Evolutionary conservation across 352 stramenopile genomes (phyloP).

Genomic region (Globisporangium alternatum): DNA sequence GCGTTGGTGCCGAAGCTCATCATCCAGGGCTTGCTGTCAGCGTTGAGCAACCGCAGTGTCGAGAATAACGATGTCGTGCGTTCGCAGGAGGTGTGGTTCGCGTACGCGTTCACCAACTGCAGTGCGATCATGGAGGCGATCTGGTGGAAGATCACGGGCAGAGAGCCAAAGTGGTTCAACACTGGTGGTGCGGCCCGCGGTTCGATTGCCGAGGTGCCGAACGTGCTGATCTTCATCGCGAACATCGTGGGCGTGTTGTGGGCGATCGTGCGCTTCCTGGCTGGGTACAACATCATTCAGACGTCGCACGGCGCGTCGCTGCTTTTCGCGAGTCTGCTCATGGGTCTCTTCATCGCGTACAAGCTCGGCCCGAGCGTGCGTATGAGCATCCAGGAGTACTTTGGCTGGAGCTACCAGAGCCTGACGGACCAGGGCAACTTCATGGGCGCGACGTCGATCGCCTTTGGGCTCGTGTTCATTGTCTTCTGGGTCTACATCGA

Average conservation of each 20-base stretch:
- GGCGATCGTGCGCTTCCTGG: slow-evolving; percentile 76
- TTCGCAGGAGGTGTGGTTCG: slow-evolving; percentile 83
- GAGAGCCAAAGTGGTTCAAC: slow-evolving; percentile 80
- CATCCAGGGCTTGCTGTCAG: slow-evolving; percentile 69
- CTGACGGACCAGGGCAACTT: slow-evolving; percentile 85
- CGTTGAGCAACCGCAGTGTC: slow-evolving; percentile 77
- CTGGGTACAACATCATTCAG: slow-evolving; percentile 72
- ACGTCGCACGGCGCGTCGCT: slow-evolving; percentile 71
- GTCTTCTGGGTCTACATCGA: slow-evolving; percentile 82
- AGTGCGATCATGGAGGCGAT: slow-evolving; percentile 71
- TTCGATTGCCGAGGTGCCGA: slow-evolving; percentile 66
- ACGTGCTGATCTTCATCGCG: slow-evolving; percentile 75
- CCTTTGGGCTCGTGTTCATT: slow-evolving; percentile 76
- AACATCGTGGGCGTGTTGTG: slow-evolving; percentile 64
- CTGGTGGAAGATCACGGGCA: slow-evolving; percentile 83
- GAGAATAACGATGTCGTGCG: slow-evolving; percentile 84
- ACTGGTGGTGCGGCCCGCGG: slow-evolving; percentile 66
- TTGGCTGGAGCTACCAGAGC: slow-evolving; percentile 86
- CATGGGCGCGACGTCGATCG: slow-evolving; percentile 66
- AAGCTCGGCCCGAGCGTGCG: slow-evolving; percentile 78
- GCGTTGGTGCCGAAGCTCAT: slow-evolving; percentile 79
- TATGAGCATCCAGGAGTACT: slow-evolving; percentile 89
- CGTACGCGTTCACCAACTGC: slow-evolving; percentile 82
- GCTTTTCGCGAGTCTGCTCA: slow-evolving; percentile 73
- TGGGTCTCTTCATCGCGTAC: slow-evolving; percentile 78